phyloP scores from a whole-genome alignment of 768 basidiomycete genomes.

The Boletales sp. region DNA sequence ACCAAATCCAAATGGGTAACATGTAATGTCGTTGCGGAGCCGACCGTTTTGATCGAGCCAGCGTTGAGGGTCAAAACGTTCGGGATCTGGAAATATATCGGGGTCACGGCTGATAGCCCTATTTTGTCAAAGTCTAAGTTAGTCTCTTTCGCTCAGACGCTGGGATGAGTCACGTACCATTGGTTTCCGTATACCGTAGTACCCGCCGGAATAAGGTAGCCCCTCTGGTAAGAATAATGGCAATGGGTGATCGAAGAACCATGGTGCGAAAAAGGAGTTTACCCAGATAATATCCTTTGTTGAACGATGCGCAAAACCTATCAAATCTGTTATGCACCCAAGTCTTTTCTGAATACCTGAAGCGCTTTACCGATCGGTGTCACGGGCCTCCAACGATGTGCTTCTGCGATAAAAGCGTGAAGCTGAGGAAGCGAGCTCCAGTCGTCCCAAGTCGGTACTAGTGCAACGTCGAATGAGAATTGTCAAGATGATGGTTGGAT shows the following conservation, averaged over 20 bases:
- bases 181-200: conserved; percentile 15
- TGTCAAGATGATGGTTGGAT: neutral
- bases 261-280: neutral
- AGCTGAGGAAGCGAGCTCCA: conserved; percentile 32
- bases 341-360: too few species aligned
- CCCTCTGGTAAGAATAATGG: conserved; percentile 7
- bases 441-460: conserved; percentile 38
- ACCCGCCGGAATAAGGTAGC: conserved; percentile 23
- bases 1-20: conserved; percentile 54
- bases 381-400: conserved; percentile 37
- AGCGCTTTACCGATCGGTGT: conserved; percentile 19
- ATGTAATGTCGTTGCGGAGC: conserved; percentile 44
- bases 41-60: conserved; percentile 46
- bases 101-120: conserved; percentile 58
- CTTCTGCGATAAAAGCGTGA: conserved; percentile 36
- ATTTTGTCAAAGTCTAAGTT: neutral
- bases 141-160: neutral
- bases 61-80: conserved; percentile 53
- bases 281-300: conserved; percentile 66
- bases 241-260: conserved; percentile 27
- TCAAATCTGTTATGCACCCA: neutral
- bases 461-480: neutral
- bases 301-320: conserved; percentile 54
- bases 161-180: conserved; percentile 11
- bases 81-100: conserved; percentile 51